Evolutionary conservation across 805 yeast genomes (phyloP).

Genomic region (Zygoascus flipseniorum): DNA sequence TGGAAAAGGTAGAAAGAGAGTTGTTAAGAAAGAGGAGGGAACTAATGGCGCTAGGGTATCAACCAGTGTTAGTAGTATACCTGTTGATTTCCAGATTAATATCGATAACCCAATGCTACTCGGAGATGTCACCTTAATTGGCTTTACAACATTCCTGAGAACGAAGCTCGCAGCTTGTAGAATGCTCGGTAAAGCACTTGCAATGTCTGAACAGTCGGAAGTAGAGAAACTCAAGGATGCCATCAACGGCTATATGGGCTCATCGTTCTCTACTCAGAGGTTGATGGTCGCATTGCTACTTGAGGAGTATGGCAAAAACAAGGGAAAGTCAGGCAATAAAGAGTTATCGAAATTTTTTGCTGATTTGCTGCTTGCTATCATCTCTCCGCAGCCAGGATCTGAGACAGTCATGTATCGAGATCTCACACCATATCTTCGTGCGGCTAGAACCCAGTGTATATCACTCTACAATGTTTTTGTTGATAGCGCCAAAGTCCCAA

Average conservation of each 20-base stretch:
- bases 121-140: constrained; percentile 86
- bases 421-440: constrained; percentile 74
- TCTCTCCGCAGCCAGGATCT: constrained; percentile 29
- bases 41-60: neutral
- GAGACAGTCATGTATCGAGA: constrained; percentile 50
- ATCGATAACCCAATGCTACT: constrained; percentile 88
- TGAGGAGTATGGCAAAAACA: constrained; percentile 45
- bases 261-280: constrained; percentile 75
- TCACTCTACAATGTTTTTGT: constrained; percentile 72
- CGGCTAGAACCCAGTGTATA: constrained; percentile 80
- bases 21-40: neutral
- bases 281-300: constrained; percentile 59
- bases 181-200: constrained; percentile 54
- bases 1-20: constrained; percentile 6
- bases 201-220: constrained; percentile 15
- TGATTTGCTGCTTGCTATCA: constrained; percentile 9
- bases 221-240: constrained; percentile 9
- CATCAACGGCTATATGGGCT: constrained; percentile 35
- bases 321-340: constrained; percentile 1
- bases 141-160: constrained; percentile 60
- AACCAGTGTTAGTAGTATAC: constrained; percentile 7
- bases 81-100: constrained; percentile 40
- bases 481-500: constrained; percentile 65
- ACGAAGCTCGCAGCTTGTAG: constrained; percentile 69
- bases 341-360: constrained; percentile 11